Conservation (phyloP, 306 rosid species). For the Citrullus colocynthis region DNA sequence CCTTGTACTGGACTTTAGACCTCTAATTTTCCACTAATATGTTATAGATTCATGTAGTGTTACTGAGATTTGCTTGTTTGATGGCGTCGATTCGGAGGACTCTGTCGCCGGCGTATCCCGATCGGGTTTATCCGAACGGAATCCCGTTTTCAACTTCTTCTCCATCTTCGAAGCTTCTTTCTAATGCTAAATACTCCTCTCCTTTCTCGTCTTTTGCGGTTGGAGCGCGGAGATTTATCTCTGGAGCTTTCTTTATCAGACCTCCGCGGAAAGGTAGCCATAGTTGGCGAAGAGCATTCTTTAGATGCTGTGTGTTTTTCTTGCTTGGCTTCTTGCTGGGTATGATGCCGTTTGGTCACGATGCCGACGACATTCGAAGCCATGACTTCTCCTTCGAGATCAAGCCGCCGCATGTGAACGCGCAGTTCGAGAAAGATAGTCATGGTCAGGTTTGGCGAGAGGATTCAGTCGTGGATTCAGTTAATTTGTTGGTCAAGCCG, state of each 20-base stretch:
- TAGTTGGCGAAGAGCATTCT: constrained; percentile 36
- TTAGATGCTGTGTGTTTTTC: constrained; percentile 53
- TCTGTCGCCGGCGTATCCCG: constrained; percentile 66
- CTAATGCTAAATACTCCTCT: constrained; percentile 38
- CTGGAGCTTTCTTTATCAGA: constrained; percentile 28
- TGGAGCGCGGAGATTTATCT: constrained; percentile 25
- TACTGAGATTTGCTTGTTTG: background rate
- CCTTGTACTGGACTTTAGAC: background rate
- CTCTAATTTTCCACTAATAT: background rate
- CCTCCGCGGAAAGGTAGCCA: constrained; percentile 35
- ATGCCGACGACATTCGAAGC: constrained; percentile 31
- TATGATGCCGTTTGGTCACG: constrained; percentile 54
- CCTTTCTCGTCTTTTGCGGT: constrained; percentile 25
- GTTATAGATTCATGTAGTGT: constrained; percentile 7
- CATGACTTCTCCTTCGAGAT: constrained; percentile 41
- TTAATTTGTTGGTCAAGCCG: constrained; percentile 18
- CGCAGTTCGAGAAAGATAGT: constrained; percentile 8
- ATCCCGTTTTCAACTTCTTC: constrained; percentile 35
- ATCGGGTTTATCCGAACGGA: constrained; percentile 49
- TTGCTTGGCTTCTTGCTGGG: constrained; percentile 67
- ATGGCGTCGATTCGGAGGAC: constrained; percentile 95
- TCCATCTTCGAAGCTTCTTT: constrained; percentile 46
- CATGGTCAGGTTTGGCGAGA: constrained; percentile 6
- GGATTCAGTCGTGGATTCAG: constrained; percentile 17
- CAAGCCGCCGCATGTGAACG: constrained; percentile 43